A percentile compares a stretch with the other conserved stretches of the same genome.
These are phyloP conservation scores for Candida tetrigidarum DNA, from an alignment of 1,139 yeast species.

Conservation along the genomic window DNA sequence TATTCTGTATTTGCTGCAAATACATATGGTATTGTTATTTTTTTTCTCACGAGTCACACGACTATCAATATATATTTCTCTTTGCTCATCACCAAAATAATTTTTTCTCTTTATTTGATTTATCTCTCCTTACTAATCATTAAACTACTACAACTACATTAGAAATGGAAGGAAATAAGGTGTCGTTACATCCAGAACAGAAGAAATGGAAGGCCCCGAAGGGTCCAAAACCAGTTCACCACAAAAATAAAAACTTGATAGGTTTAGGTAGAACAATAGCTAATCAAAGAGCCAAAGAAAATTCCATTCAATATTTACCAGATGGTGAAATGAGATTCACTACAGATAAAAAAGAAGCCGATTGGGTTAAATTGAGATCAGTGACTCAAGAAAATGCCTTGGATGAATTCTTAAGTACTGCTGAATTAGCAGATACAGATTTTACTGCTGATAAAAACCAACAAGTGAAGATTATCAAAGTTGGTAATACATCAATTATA, in stretches of 20 bases:
- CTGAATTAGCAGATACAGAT: slow-evolving; percentile 95
- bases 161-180: slow-evolving; percentile 39
- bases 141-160: background rate
- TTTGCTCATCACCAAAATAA: slow-evolving; percentile 3
- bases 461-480: slow-evolving; percentile 82
- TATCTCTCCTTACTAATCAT: background rate
- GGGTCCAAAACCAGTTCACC: slow-evolving; percentile 89
- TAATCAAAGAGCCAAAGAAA: slow-evolving; percentile 71
- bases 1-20: slow-evolving; percentile 8
- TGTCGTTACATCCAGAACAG: slow-evolving; percentile 49
- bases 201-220: slow-evolving; percentile 70
- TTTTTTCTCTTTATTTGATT: background rate
- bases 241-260: slow-evolving; percentile 79
- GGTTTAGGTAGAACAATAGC: slow-evolving; percentile 89
- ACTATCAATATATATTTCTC: background rate
- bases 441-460: slow-evolving; percentile 89
- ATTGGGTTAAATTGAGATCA: slow-evolving; percentile 88
- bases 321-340: slow-evolving; percentile 88
- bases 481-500: slow-evolving; percentile 61
- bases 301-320: slow-evolving; percentile 71
- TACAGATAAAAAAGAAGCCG: slow-evolving; percentile 81
- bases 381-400: slow-evolving; percentile 94
- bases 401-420: slow-evolving; percentile 94
- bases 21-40: no score
- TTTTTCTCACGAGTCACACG: slow-evolving; percentile 2